A percentile compares a stretch with the other conserved stretches of the same genome.
These are phyloP conservation scores for Scheffersomyces spartinae DNA, from an alignment of 805 yeast genomes.

Conservation along the genomic window DNA sequence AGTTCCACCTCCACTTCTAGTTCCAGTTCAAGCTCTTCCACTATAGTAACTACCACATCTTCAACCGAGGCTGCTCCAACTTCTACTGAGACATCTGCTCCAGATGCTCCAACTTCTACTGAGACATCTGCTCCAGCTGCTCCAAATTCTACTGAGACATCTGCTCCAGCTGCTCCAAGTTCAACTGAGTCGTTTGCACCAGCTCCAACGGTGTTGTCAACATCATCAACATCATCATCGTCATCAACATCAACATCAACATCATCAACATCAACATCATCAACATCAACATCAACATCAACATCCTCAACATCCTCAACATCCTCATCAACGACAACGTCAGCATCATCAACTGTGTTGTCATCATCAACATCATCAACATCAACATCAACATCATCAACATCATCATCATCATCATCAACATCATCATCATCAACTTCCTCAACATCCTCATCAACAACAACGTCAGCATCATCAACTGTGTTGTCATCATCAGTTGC, in stretches of 20 bases:
- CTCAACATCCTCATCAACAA: constrained; percentile 10
- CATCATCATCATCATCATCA: constrained; percentile 9
- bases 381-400: constrained; percentile 10
- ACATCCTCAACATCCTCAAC: constrained; percentile 6
- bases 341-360: constrained; percentile 3
- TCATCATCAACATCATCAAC: constrained; percentile 9
- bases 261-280: no score
- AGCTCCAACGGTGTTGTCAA: constrained; percentile 6
- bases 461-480: constrained; percentile 9
- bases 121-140: no score
- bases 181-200: constrained; percentile 7
- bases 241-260: no score
- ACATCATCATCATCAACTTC: constrained; percentile 12
- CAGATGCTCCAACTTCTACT: constrained; percentile 7
- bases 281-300: constrained; percentile 5
- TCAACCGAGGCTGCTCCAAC: constrained; percentile 6
- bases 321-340: constrained; percentile 7
- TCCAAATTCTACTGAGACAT: no score
- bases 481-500: constrained; percentile 12
- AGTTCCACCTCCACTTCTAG: constrained; percentile 6
- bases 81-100: constrained; percentile 6
- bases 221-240: constrained; percentile 4
- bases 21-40: constrained; percentile 2
- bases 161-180: constrained; percentile 4
- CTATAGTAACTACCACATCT: constrained; percentile 5